Evolutionary conservation across 257 asterid species (phyloP).

Genomic region (Agastache rugosa): DNA sequence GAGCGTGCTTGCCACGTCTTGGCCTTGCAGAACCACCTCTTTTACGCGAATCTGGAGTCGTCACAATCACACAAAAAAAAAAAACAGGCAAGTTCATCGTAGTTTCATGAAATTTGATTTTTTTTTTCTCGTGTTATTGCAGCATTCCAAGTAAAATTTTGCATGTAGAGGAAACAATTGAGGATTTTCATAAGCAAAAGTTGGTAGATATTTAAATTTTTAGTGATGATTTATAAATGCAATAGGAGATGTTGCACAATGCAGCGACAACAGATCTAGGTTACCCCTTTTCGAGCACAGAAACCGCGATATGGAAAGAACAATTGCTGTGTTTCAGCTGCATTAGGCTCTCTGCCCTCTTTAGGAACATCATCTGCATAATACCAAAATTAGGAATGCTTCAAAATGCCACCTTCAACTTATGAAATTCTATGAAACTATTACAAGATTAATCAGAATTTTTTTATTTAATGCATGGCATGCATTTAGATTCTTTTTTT

Average conservation of each 20-base stretch:
- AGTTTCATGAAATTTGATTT: neutral
- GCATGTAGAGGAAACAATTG: neutral
- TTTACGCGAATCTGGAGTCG: constrained; percentile 61
- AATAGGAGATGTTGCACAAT: neutral
- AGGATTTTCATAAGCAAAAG: neutral
- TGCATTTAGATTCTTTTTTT: neutral
- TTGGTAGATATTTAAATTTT: neutral
- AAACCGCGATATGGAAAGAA: constrained; percentile 83
- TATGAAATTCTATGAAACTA: neutral
- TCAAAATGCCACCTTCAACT: neutral
- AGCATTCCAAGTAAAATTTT: neutral
- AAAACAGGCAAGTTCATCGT: constrained; percentile 5
- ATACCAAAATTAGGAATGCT: neutral
- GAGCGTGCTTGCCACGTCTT: constrained; percentile 60
- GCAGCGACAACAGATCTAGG: neutral
- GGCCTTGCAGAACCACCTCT: constrained; percentile 71
- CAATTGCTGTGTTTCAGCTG: constrained; percentile 63
- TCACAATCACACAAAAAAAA: neutral
- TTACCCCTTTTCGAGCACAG: constrained; percentile 94
- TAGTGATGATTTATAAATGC: too few relatives aligned
- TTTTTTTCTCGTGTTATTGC: neutral
- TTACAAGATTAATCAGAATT: neutral
- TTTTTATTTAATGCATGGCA: neutral
- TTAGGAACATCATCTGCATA: constrained; percentile 56
- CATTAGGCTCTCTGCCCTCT: constrained; percentile 62